Conservation (phyloP, 2,329 filamentous ascomycete genomes). For the Venturia nashicola region DNA sequence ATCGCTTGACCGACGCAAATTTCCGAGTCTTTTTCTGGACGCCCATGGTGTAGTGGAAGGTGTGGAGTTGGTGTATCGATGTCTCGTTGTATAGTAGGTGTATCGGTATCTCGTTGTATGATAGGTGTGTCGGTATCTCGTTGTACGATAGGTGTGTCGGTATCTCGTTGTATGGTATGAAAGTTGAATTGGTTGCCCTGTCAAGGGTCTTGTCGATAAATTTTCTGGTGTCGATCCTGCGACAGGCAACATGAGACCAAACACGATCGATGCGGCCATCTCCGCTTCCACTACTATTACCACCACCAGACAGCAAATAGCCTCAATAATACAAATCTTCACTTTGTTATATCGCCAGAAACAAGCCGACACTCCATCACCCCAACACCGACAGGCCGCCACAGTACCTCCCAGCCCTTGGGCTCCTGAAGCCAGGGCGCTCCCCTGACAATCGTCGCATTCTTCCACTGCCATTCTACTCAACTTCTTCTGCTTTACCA, state of each 20-base stretch:
- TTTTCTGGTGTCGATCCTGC: not conserved
- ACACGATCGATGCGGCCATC: too few relatives aligned
- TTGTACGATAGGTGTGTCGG: too few relatives aligned
- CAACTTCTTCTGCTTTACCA: too few relatives aligned
- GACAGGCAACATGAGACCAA: not conserved
- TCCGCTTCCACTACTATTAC: too few relatives aligned
- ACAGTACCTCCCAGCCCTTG: not conserved
- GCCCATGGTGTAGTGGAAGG: constrained; percentile 49
- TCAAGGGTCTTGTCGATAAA: not conserved
- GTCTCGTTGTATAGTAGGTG: too few relatives aligned
- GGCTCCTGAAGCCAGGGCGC: not conserved
- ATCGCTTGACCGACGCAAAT: constrained; percentile 69
- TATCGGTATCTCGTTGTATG: not conserved
- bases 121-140: not conserved
- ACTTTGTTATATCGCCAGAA: not conserved
- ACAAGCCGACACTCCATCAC: not conserved
- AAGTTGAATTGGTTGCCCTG: not conserved
- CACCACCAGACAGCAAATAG: not conserved
- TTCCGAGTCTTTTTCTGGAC: constrained; percentile 84
- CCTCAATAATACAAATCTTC: not conserved
- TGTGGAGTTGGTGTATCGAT: not conserved
- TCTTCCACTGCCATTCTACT: too few relatives aligned
- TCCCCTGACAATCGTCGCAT: not conserved
- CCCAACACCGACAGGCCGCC: not conserved
- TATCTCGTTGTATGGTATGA: too few relatives aligned